Base-by-base conservation (phyloP, 495 filamentous ascomycete species). In the Oidiodendron maius region DNA sequence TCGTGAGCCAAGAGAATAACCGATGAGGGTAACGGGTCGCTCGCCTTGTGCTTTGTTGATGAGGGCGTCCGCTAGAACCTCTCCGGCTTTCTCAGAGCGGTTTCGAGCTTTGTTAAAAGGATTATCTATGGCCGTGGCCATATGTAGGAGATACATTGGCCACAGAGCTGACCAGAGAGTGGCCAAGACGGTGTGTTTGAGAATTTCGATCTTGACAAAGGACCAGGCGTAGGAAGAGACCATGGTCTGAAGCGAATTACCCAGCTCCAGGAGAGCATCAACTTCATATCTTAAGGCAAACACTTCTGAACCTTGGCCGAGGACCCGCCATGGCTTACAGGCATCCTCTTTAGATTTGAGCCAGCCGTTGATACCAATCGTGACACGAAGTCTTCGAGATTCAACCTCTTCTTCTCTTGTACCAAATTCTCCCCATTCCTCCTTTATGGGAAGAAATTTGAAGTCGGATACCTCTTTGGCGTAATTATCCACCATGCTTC, bases 381-480 rank as follows among this genome's bases (percentile, higher is more conserved):
- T 87, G 20, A 97, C 82, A 13, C 91, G 78, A 40, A 97, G 69
- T 16, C 89, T 78, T 46, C 89, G 66, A 41, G 58, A 51, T 25
- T 71, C 64, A 23, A 52, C 54, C 36, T 71, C 51, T 25, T 59
- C 61, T 57, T 70, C 61, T 50, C 67, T 55, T 59, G 71, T 66
- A 59, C 57, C 50, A 41, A 58, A 51, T 10, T 55, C 54, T 21
- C 57, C 68, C 64, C 63, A 56, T 54, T 72, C 56, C 11, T 74
- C 72, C 26, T 76, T 71, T 22, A 93, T 67, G 0, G 89, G 89
- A 15, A 95, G 61, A 55, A 98, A 91, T 13, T 81, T 88, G 63
- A 96, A 95, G 63, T 96, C 90, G 40, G 82, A 74, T 9, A 96
- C 83, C 50, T 96, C 90, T 44, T 78, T 81, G n/a, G 87, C 83